Evolutionary conservation across 139 green algal genomes (phyloP).

Genomic region (Desmodesmus armatus): DNA sequence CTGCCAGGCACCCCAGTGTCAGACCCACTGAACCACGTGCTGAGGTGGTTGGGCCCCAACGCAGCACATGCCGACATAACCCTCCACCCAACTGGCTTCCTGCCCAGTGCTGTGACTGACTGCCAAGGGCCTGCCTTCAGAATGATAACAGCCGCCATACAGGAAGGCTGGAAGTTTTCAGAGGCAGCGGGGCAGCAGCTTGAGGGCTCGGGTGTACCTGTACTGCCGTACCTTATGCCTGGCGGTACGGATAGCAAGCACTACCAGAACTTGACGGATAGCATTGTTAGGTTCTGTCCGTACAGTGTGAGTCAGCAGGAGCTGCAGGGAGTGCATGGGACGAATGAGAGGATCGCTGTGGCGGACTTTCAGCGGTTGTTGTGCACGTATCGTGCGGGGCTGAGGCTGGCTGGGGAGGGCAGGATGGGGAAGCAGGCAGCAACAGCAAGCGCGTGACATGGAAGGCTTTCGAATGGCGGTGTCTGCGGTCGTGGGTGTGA

Average conservation of each 20-base stretch:
- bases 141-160: conserved; percentile 55
- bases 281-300: conserved; percentile 1
- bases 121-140: conserved; percentile 52
- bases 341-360: conserved; percentile 18
- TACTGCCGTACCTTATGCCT: conserved; percentile 11
- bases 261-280: conserved; percentile 57
- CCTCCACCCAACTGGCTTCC: background rate
- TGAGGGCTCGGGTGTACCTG: conserved; percentile 50
- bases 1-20: conserved; percentile 57
- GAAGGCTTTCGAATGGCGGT: no score
- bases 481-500: no score
- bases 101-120: conserved; percentile 7
- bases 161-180: conserved; percentile 14
- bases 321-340: conserved; percentile 15
- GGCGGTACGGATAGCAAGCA: conserved; percentile 67
- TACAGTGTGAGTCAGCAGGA: background rate
- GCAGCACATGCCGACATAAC: conserved; percentile 1
- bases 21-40: conserved; percentile 24
- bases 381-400: conserved; percentile 12
- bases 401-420: background rate
- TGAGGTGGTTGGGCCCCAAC: background rate
- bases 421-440: no score
- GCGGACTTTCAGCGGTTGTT: conserved; percentile 5
- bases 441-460: no score
- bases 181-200: background rate